Evolutionary conservation across 106 monocot species (phyloP).

Genomic region (Platanthera guangdongensis): DNA sequence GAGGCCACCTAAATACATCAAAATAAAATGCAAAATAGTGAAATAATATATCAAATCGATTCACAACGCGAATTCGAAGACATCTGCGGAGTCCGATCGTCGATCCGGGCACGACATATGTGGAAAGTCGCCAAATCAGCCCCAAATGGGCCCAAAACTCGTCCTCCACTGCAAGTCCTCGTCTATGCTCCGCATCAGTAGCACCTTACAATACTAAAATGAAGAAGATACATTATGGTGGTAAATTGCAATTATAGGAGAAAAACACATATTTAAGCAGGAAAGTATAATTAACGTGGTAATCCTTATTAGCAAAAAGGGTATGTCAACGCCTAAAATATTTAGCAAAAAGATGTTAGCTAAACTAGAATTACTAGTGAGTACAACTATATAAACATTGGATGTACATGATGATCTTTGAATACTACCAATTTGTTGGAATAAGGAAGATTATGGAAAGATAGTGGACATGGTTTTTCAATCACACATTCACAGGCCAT

Average conservation of each 20-base stretch:
- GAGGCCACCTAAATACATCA: no score
- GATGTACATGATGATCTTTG: not conserved
- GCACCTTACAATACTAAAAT: not conserved
- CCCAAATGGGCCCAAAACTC: no score
- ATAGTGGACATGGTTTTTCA: not conserved
- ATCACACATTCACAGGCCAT: not conserved
- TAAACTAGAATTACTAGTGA: not conserved
- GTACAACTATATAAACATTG: not conserved
- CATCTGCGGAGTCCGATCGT: no score
- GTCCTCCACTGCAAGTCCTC: no score
- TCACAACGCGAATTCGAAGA: no score
- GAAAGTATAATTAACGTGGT: not conserved
- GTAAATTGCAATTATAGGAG: not conserved
- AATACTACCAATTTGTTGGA: not conserved
- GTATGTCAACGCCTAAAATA: not conserved
- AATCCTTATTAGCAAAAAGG: not conserved
- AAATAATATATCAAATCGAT: no score
- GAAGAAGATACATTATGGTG: not conserved
- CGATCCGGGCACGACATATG: no score
- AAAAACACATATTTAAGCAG: not conserved
- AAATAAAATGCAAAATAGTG: no score
- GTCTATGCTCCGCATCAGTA: no score
- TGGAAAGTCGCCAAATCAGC: no score
- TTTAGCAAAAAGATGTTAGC: not conserved
- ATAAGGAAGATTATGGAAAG: not conserved